Conservation (phyloP, 1,284 basidiomycete species). For the Sporisorium sorghi region DNA sequence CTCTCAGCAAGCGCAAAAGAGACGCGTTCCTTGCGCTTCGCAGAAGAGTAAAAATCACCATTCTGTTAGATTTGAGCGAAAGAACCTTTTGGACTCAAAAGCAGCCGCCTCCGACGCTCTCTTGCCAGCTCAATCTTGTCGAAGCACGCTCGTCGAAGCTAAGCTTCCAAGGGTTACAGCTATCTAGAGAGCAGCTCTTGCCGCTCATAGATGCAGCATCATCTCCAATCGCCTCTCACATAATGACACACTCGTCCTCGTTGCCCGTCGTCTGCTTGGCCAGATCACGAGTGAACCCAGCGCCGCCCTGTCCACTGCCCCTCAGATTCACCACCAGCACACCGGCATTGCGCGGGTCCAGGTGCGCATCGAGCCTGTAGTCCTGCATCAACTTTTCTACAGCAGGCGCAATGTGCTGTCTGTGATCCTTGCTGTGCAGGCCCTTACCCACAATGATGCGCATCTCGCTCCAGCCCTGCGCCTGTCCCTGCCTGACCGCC, state of each 20-base stretch:
- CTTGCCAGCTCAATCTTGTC: no score
- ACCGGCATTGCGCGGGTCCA: slow-evolving; percentile 86
- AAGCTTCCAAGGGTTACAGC: no score
- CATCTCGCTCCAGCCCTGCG: slow-evolving; percentile 78
- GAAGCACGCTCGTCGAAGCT: no score
- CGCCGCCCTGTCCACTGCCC: slow-evolving; percentile 70
- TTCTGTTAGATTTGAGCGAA: neutral
- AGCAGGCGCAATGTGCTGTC: slow-evolving; percentile 91
- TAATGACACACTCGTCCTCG: slow-evolving; percentile 56
- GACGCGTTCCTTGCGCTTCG: slow-evolving; percentile 2
- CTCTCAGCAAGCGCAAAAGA: slow-evolving; percentile 20
- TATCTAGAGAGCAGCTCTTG: no score
- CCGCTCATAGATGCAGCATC: neutral
- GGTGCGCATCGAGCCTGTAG: slow-evolving; percentile 80
- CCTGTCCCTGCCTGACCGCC: slow-evolving; percentile 78
- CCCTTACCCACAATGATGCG: slow-evolving; percentile 87
- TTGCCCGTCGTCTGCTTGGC: slow-evolving; percentile 62
- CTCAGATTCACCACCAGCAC: slow-evolving; percentile 85
- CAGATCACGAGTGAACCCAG: slow-evolving; percentile 61
- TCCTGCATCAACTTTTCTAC: slow-evolving; percentile 87
- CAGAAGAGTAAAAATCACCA: neutral
- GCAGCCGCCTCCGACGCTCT: no score
- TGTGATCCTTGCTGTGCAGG: slow-evolving; percentile 82
- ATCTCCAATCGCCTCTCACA: slow-evolving; percentile 9
- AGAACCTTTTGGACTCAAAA: no score